Evolutionary conservation across 164 flowering plant species (phyloP), one percentile per base, ranked within the genome.

Genomic region (Euptelea pleiosperma): DNA sequence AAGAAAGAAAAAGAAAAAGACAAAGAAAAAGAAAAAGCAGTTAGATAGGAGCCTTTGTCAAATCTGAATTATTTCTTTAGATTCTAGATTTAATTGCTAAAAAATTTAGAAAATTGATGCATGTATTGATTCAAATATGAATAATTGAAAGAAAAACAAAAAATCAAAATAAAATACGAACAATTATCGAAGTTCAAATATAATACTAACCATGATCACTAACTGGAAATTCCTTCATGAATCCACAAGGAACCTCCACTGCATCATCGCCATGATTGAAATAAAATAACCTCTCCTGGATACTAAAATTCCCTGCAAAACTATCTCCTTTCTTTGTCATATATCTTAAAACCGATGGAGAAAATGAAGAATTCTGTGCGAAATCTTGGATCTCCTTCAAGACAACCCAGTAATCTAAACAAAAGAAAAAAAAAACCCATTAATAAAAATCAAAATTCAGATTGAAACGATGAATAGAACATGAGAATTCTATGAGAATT

Each of bases 231-330:
- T 71, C 66, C 64, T 76, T 84, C 52, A 86, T 72, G 70, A 93
- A 87, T 47, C 97, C 98, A 66, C 98, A 90, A 14, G 97, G 96
- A 45, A 93, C 62, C 53, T 72, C 72, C 14, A 46, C 30, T 1
- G 34, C 54, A 61, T 67, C 70, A 41, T 78, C 70, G 1, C 24
- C 34, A 59, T 67, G 79, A 76, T 79, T 60, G 57, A 80, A 90
- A 69, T 74, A 83, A 30, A 86, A 78, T 46, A 77, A 31, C 35
- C 97, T 79, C 61, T 71, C 68, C 42, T 68, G 70, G 44, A 71
- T 60, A 58, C 79, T 78, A 18, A 89, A 77, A 71, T 82, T 86
- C 33, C 97, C 95, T n/a, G 84, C 91, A 67, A 87, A 89, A 49
- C 59, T 72, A 6, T 58, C 68, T 29, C 58, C 62, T 10, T 58